These are phyloP conservation scores for Pseudozyma flocculosa DNA, from an alignment of 1,284 basidiomycete species.

Conservation along the genomic window DNA sequence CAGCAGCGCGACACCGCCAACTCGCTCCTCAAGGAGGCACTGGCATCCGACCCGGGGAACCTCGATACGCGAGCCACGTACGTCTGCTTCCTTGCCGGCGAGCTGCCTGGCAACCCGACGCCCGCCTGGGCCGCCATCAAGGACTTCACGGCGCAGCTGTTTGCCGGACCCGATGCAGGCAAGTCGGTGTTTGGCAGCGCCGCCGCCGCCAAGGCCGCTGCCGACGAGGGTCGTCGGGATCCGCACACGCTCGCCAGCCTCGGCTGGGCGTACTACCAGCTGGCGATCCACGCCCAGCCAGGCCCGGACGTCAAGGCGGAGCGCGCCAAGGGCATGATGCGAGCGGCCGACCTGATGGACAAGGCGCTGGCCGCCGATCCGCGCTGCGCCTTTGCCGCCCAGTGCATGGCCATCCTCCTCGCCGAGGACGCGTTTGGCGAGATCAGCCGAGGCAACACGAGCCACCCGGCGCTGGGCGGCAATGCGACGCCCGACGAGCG, in stretches of 20 bases:
- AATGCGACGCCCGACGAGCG: constrained; percentile 32
- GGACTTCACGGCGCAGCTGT: constrained; percentile 52
- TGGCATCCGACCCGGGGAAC: constrained; percentile 49
- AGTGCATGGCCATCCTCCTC: constrained; percentile 53
- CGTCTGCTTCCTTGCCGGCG: constrained; percentile 55
- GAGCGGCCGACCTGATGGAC: constrained; percentile 54
- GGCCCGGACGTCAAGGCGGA: constrained; percentile 43
- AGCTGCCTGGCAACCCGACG: constrained; percentile 46
- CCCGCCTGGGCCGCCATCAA: constrained; percentile 51
- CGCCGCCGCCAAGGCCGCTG: constrained; percentile 34
- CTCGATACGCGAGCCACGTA: constrained; percentile 52
- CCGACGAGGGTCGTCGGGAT: constrained; percentile 47
- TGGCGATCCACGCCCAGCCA: constrained; percentile 38
- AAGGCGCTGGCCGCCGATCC: constrained; percentile 47
- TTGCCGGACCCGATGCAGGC: constrained; percentile 31
- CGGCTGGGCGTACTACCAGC: constrained; percentile 57
- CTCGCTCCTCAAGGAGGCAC: constrained; percentile 47
- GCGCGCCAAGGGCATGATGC: constrained; percentile 47
- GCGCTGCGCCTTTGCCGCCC: constrained; percentile 53
- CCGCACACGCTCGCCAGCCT: constrained; percentile 46
- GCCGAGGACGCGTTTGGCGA: constrained; percentile 54
- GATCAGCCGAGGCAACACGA: constrained; percentile 19
- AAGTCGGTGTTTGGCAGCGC: constrained; percentile 42
- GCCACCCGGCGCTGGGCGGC: constrained; percentile 12
- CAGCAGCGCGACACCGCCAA: constrained; percentile 40